Evolutionary conservation across 371 early-diverging fungal genomes (phyloP).

Genomic region (Mortierella sp.): DNA sequence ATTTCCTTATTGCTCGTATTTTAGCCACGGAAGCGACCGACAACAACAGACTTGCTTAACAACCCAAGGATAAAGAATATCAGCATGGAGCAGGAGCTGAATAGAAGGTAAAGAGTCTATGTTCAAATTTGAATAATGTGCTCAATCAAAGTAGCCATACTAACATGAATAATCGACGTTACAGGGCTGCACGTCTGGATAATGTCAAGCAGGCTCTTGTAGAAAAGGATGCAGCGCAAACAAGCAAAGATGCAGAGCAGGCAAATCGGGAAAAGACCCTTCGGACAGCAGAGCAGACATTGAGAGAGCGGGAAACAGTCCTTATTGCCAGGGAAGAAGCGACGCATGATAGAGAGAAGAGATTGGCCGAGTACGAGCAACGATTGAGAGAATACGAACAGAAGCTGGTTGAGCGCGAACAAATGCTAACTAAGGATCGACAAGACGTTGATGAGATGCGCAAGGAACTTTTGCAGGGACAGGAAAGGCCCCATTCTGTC

Average conservation of each 20-base stretch:
- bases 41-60: conserved; percentile 46
- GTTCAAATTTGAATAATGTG: background rate
- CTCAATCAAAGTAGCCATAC: background rate
- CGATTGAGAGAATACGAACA: conserved; percentile 4
- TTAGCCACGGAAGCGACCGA: conserved; percentile 51
- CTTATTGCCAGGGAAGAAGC: conserved; percentile 23
- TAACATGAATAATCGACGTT: background rate
- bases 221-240: conserved; percentile 10
- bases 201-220: background rate
- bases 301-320: conserved; percentile 29
- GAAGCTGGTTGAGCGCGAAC: conserved; percentile 17
- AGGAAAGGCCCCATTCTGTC: conserved; percentile 12
- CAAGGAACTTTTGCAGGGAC: conserved; percentile 19
- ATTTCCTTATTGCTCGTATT: background rate
- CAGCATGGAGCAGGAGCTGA: conserved; percentile 15
- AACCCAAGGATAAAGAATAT: conserved; percentile 18
- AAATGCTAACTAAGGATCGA: conserved; percentile 23
- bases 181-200: conserved; percentile 23
- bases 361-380: conserved; percentile 20
- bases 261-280: conserved; percentile 5
- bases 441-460: conserved; percentile 20
- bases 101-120: conserved; percentile 20
- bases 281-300: conserved; percentile 28
- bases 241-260: conserved; percentile 14
- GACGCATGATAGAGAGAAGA: conserved; percentile 10